Conservation (phyloP, 1,139 yeast species). For the Meyerozyma smithsonii region DNA sequence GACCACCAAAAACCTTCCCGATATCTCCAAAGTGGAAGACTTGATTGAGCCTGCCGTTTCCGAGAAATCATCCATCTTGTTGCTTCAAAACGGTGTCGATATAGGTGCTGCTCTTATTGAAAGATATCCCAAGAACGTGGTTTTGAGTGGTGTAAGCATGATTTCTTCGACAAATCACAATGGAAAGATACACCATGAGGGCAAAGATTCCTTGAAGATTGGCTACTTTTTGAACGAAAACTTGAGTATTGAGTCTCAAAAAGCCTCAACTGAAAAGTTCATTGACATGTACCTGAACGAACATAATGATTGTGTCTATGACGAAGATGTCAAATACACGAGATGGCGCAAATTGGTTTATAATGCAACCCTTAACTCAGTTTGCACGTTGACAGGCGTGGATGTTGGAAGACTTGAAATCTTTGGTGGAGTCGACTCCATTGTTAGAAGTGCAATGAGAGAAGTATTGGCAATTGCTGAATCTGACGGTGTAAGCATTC, state of each 20-base stretch:
- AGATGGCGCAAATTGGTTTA: slow-evolving; percentile 75
- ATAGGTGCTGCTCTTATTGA: slow-evolving; percentile 59
- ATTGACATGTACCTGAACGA: slow-evolving; percentile 45
- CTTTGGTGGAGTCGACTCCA: slow-evolving; percentile 10
- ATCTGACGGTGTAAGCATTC: slow-evolving; percentile 12
- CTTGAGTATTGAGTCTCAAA: not conserved
- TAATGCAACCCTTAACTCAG: slow-evolving; percentile 62
- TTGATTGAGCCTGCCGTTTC: slow-evolving; percentile 53
- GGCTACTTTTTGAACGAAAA: slow-evolving; percentile 45
- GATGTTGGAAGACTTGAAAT: slow-evolving; percentile 15
- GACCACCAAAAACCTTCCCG: slow-evolving; percentile 74
- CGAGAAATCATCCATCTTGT: slow-evolving; percentile 48
- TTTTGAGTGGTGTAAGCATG: slow-evolving; percentile 66
- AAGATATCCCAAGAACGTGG: slow-evolving; percentile 52
- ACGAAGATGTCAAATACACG: slow-evolving; percentile 45
- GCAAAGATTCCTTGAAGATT: slow-evolving; percentile 48
- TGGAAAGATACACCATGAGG: slow-evolving; percentile 48
- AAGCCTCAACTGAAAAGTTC: slow-evolving; percentile 30
- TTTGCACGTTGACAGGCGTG: slow-evolving; percentile 13
- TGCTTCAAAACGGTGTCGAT: slow-evolving; percentile 72
- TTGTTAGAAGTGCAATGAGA: slow-evolving; percentile 12
- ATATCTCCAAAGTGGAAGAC: slow-evolving; percentile 48
- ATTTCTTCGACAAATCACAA: slow-evolving; percentile 59
- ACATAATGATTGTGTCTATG: slow-evolving; percentile 39
- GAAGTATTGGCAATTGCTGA: slow-evolving; percentile 14